A percentile compares a stretch with the other conserved stretches of the same genome.
Conservation (phyloP, 78 protist genomes). For the Anaeramoeba flamelloides region DNA sequence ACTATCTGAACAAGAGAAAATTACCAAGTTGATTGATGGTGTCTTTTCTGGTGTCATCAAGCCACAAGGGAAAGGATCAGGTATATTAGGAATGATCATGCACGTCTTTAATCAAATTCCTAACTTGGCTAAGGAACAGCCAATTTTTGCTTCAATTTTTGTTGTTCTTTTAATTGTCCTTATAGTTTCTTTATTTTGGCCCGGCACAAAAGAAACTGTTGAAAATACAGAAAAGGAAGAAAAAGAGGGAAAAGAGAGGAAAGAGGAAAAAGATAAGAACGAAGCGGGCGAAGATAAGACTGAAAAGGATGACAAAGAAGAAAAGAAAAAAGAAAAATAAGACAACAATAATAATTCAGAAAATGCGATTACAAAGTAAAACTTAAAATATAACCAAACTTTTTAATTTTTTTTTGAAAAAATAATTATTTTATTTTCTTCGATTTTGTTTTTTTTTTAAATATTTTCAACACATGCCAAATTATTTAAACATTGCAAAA, state of each 20-base stretch:
- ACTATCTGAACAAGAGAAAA: too few relatives aligned
- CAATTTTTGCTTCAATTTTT: too few relatives aligned
- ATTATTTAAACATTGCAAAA: too few relatives aligned
- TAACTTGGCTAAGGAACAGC: too few relatives aligned
- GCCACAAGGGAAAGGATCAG: neutral
- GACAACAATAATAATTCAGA: too few relatives aligned
- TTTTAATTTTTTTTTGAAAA: too few relatives aligned
- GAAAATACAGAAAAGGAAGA: neutral
- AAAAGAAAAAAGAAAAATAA: neutral
- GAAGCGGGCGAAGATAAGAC: neutral
- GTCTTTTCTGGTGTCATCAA: neutral
- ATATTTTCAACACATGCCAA: too few relatives aligned
- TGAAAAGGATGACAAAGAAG: neutral
- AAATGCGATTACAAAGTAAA: too few relatives aligned
- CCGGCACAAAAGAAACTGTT: neutral
- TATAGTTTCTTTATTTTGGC: neutral
- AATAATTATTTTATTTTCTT: too few relatives aligned
- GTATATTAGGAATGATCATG: neutral
- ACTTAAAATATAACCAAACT: too few relatives aligned
- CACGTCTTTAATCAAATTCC: neutral
- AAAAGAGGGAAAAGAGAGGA: neutral
- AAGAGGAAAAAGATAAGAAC: neutral
- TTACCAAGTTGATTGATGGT: neutral
- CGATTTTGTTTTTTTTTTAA: too few relatives aligned
- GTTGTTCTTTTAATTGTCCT: neutral